Conservation (phyloP, 352 stramenopile genomes). For the Pythium angustatum region DNA sequence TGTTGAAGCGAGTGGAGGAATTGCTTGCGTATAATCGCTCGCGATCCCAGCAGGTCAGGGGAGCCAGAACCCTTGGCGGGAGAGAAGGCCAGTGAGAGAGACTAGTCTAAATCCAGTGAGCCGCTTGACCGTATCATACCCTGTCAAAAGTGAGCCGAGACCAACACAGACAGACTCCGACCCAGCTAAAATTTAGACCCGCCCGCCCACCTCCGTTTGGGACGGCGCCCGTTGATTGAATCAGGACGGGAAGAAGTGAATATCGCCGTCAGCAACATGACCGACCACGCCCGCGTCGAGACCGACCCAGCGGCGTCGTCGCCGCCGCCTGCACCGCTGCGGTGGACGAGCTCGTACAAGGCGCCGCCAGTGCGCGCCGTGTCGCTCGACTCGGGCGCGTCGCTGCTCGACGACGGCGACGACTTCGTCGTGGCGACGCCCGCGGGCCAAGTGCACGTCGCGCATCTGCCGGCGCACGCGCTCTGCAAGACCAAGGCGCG, state of each 20-base stretch:
- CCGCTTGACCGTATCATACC: not conserved
- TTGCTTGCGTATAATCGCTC: too few species aligned
- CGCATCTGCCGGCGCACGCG: slow-evolving; percentile 39
- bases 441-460: not conserved
- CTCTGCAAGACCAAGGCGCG: slow-evolving; percentile 45
- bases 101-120: slow-evolving; percentile 8
- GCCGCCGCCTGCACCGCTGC: slow-evolving; percentile 7
- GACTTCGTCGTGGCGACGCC: not conserved
- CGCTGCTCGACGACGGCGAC: slow-evolving; percentile 20
- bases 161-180: not conserved
- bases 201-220: not conserved
- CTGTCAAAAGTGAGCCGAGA: slow-evolving; percentile 5
- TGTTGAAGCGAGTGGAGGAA: slow-evolving; percentile 3
- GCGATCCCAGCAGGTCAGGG: not conserved
- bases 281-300: not conserved
- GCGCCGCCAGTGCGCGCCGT: slow-evolving; percentile 25
- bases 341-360: slow-evolving; percentile 23
- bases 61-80: not conserved
- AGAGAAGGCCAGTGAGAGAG: not conserved
- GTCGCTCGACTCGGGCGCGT: slow-evolving; percentile 29
- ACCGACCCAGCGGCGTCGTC: not conserved
- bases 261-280: not conserved
- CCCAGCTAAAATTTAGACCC: slow-evolving; percentile 8
- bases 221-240: not conserved
- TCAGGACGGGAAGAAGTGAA: slow-evolving; percentile 1